Evolutionary conservation across 2,329 filamentous ascomycete species (phyloP), one percentile per base, ranked within the genome.

Genomic region (Bimuria novae-zelandiae): DNA sequence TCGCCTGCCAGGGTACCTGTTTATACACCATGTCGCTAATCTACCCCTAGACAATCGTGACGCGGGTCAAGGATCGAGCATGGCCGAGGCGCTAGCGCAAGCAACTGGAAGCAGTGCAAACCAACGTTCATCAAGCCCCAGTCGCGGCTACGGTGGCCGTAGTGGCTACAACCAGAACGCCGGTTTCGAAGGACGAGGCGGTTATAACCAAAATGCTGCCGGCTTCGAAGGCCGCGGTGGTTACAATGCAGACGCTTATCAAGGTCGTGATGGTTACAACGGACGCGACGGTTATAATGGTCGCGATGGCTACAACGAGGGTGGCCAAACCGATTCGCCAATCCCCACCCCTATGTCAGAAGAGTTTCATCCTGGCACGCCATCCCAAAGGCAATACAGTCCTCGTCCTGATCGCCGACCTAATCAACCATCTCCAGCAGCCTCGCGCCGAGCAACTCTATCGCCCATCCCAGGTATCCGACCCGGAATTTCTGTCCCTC

Each of bases 381-480:
- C 68, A 7, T 61, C 60, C 12, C 67, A 70, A 17, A 63, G 63
- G 6, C 55, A 64, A 4, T 67, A 67, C 43, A 70, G 65, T 47
- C 68, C 68, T 4, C 65, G 69, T 12, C 63, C 61, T 6, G 64
- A 69, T 21, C 65, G 65, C 21, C 63, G 57, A 7, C 27, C 35
- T 3, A 60, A 54, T 14, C 55, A 52, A 11, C 56, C 63, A 3
- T 71, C 67, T 10, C 67, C 67, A 7, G 59, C 63, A 11, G 63
- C 65, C 11, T 68, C 66, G 10, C 71, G 72, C 16, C 69, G 69
- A 17, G 64, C 72, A 11, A 75, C 72, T 2, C 62, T 75, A 7
- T 72, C 70, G 1, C 72, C 72, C 1, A 72, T 71, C 22, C 69
- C 72, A 10, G 68, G 69, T 27, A 45, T 70, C 3, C 58, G 70